A percentile compares a stretch with the other conserved stretches of the same genome.
These are phyloP conservation scores for Fremontodendron californicum DNA, from an alignment of 345 rosid species.

Conservation along the genomic window DNA sequence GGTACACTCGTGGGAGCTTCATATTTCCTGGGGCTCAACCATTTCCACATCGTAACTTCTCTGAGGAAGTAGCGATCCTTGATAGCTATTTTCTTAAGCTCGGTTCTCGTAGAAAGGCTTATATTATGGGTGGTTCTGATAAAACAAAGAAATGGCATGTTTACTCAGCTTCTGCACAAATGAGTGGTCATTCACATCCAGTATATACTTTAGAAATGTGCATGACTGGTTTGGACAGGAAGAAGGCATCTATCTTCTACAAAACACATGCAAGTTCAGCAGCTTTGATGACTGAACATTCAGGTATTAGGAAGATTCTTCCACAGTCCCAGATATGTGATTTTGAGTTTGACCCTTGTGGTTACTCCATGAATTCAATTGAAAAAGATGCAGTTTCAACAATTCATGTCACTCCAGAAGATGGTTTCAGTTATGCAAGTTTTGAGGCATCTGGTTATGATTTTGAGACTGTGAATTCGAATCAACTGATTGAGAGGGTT, in stretches of 20 bases:
- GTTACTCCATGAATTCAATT: slow-evolving; percentile 95
- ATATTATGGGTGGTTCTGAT: slow-evolving; percentile 62
- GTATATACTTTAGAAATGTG: slow-evolving; percentile 85
- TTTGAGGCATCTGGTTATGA: slow-evolving; percentile 88
- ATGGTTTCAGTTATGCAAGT: slow-evolving; percentile 94
- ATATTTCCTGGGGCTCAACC: slow-evolving; percentile 78
- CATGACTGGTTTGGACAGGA: slow-evolving; percentile 83
- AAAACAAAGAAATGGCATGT: slow-evolving; percentile 82
- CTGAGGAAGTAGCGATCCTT: slow-evolving; percentile 81
- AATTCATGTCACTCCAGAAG: slow-evolving; percentile 90
- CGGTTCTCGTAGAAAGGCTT: slow-evolving; percentile 58
- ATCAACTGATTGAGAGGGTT: slow-evolving; percentile 60
- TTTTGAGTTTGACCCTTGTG: slow-evolving; percentile 93
- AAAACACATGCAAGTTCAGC: slow-evolving; percentile 48
- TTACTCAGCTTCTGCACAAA: slow-evolving; percentile 65
- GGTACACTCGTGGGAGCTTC: slow-evolving; percentile 91
- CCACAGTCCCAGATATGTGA: slow-evolving; percentile 83
- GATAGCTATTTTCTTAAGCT: slow-evolving; percentile 57
- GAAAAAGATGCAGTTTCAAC: slow-evolving; percentile 80
- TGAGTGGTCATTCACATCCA: slow-evolving; percentile 7
- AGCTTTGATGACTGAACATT: slow-evolving; percentile 55
- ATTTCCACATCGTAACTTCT: slow-evolving; percentile 80
- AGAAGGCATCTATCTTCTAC: slow-evolving; percentile 70
- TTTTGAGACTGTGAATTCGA: slow-evolving; percentile 34
- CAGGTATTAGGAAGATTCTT: slow-evolving; percentile 88